A percentile compares a stretch with the other conserved stretches of the same genome.
phyloP scores from a whole-genome alignment of 345 rosid genomes.

The Clausena lansium region DNA sequence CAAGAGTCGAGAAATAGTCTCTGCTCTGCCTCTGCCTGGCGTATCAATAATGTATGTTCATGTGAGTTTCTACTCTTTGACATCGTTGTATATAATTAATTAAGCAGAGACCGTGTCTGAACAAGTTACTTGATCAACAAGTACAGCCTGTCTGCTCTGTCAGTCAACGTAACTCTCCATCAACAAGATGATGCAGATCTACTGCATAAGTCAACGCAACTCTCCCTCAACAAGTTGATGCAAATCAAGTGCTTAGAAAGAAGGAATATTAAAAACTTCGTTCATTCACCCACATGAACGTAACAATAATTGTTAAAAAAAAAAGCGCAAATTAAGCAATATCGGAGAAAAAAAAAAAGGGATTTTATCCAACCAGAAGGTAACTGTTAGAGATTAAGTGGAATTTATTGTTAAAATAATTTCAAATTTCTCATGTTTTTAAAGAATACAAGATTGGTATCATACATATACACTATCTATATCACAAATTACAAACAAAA shows the following conservation, averaged over 20 bases:
- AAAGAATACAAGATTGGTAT: conserved; percentile 37
- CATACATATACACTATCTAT: conserved; percentile 32
- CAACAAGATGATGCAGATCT: not conserved
- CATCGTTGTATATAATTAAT: not conserved
- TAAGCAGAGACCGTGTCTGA: not conserved
- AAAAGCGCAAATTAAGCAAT: too few species aligned
- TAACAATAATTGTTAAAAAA: too few species aligned
- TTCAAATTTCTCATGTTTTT: conserved; percentile 20
- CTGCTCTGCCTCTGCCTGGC: too few species aligned
- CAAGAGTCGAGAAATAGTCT: too few species aligned
- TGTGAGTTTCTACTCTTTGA: not conserved
- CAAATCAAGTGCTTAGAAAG: too few species aligned
- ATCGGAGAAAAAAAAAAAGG: not conserved
- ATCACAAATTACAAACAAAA: conserved; percentile 24
- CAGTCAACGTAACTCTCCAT: not conserved
- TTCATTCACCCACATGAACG: too few species aligned
- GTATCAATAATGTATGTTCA: not conserved
- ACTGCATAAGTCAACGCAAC: not conserved
- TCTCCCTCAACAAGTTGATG: not conserved
- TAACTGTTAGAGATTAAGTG: not conserved
- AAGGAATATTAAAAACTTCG: too few species aligned
- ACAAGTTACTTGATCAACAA: not conserved
- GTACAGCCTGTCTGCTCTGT: not conserved
- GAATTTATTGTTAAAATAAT: conserved; percentile 25
- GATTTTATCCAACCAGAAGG: not conserved